A percentile compares a stretch with the other conserved stretches of the same genome.
phyloP scores from a whole-genome alignment of 192 early-diverging fungal genomes.

The Linderina pennispora region DNA sequence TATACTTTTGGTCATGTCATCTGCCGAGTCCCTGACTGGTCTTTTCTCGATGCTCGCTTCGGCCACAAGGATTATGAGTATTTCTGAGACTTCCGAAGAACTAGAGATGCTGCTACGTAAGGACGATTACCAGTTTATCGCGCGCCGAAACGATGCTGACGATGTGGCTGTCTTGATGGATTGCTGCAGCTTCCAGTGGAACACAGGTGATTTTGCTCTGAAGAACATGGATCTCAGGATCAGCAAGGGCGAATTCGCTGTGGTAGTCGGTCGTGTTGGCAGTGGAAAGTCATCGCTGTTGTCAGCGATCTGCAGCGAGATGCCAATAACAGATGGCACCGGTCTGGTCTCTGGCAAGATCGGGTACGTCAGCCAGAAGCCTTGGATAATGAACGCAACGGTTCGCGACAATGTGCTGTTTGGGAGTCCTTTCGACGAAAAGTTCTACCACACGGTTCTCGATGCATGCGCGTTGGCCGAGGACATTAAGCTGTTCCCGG shows the following conservation, averaged over 20 bases:
- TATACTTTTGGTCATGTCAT: too few relatives aligned
- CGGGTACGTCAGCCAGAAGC: slow-evolving; percentile 73
- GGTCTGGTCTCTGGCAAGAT: slow-evolving; percentile 60
- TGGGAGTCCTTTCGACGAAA: slow-evolving; percentile 54
- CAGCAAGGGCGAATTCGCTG: slow-evolving; percentile 57
- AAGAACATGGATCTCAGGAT: slow-evolving; percentile 47
- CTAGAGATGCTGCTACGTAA: too few relatives aligned
- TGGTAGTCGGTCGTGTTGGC: slow-evolving; percentile 78
- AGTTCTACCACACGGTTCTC: slow-evolving; percentile 48
- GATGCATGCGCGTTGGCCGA: slow-evolving; percentile 51
- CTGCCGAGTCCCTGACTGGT: too few relatives aligned
- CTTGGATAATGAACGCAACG: slow-evolving; percentile 86
- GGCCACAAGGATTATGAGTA: too few relatives aligned
- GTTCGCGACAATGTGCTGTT: slow-evolving; percentile 65
- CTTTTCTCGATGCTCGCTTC: too few relatives aligned
- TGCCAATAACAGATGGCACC: slow-evolving; percentile 44
- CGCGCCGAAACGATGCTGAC: too few relatives aligned
- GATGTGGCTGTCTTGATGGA: slow-evolving; percentile 5
- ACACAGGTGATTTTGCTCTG: slow-evolving; percentile 2
- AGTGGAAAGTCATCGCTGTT: slow-evolving; percentile 83
- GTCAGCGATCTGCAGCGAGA: slow-evolving; percentile 77
- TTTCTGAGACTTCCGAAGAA: too few relatives aligned
- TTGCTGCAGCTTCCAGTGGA: slow-evolving; percentile 25
- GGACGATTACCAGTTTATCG: too few relatives aligned
- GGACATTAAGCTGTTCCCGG: slow-evolving; percentile 52